Evolutionary conservation across 768 basidiomycete species (phyloP), one percentile per base, ranked within the genome.

Genomic region (Coprinopsis marcescibilis): DNA sequence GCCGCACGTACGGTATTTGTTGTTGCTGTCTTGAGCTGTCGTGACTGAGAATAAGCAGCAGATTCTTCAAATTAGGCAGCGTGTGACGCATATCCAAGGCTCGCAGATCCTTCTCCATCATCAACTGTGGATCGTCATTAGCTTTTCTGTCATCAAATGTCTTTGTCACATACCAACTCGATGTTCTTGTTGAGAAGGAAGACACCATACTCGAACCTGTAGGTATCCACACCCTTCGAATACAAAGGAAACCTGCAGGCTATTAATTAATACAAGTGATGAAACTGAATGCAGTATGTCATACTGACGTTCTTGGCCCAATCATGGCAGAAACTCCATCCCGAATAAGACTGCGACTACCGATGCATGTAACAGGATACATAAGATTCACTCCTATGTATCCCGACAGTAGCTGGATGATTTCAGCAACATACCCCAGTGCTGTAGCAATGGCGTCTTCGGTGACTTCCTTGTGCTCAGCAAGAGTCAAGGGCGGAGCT

Each of bases 111-210:
- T 85, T 82, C 57, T 94, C 89, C 46, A 78, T 73, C 93, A 94
- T 95, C 43, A 96, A 77, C 93, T 97, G 57, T 15, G 32, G 49
- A 30, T 45, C 40, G 34, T 35, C 55, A 34, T 57, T 37, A 41
- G 25, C 15, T 15, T 33, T 17, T 30, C 36, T 43, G 36, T 23
- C 33, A 34, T 20, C 20, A 53, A 4, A 20, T 32, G 20, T 10
- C 5, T 10, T 13, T 17, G 11, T 23, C n/a, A 50, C 75, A 51
- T 53, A 94, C 93, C 78, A 93, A 73, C 68, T 99, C 95, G 54
- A 99, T 93, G 64, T 99, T 76, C 65, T 98, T 99, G 70, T 99
- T 99, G 25, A 98, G 72, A 33, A 99, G 66, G 64, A 93, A 98
- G 3, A 98, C 95, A 3, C 84, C 96, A 68, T 98, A 99, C 64